Conservation (phyloP, 768 basidiomycete species). For the Boletus coccyginus region DNA sequence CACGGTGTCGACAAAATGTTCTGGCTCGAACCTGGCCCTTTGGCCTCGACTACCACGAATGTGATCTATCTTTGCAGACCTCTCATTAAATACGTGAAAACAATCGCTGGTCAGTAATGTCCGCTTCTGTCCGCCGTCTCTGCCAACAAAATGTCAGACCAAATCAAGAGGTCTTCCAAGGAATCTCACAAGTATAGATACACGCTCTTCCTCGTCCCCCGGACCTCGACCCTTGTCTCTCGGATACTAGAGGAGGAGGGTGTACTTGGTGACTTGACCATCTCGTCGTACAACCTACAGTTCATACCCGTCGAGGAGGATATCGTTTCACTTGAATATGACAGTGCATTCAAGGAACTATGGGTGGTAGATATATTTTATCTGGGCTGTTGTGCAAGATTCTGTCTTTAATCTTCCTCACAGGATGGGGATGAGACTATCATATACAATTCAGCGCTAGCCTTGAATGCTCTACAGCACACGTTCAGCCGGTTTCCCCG, state of each 20-base stretch:
- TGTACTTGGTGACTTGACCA: slow-evolving; percentile 91
- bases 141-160: slow-evolving; percentile 55
- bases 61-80: slow-evolving; percentile 93
- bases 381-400: background rate
- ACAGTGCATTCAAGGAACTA: slow-evolving; percentile 81
- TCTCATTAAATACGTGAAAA: slow-evolving; percentile 77
- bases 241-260: slow-evolving; percentile 93
- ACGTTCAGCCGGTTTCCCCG: slow-evolving; percentile 89
- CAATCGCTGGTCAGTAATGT: slow-evolving; percentile 73
- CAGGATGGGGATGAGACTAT: slow-evolving; percentile 93
- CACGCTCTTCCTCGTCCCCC: slow-evolving; percentile 84
- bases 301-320: slow-evolving; percentile 94
- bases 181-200: slow-evolving; percentile 78
- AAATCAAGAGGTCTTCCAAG: slow-evolving; percentile 79
- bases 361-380: slow-evolving; percentile 68
- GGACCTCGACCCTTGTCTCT: slow-evolving; percentile 81
- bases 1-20: slow-evolving; percentile 99
- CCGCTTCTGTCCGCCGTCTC: slow-evolving; percentile 7
- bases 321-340: slow-evolving; percentile 85
- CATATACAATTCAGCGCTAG: slow-evolving; percentile 86
- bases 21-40: slow-evolving; percentile 91
- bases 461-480: slow-evolving; percentile 77
- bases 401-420: background rate
- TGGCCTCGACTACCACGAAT: slow-evolving; percentile 80
- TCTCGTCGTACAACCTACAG: slow-evolving; percentile 86